Percentiles rank a stretch among this genome's conserved stretches.
Evolutionary conservation across 441 rosid genomes (phyloP).

Genomic region (Gossypium trilobum): DNA sequence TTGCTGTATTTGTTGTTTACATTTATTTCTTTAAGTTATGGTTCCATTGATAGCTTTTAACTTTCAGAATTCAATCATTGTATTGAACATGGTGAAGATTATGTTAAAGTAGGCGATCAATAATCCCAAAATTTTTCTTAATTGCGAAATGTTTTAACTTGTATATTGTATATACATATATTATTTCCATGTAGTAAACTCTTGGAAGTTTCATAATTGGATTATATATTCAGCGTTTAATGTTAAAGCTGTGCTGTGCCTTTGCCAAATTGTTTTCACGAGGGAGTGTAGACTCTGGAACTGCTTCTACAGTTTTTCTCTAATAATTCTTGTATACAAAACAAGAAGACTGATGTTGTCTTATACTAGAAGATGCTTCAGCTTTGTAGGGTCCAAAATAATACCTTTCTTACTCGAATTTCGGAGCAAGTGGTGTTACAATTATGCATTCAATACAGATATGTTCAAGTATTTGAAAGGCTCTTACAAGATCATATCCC

Average conservation of each 20-base stretch:
- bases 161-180: not conserved
- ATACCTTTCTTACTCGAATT: not conserved
- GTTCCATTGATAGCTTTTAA: not conserved
- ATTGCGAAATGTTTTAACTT: no score
- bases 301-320: not conserved
- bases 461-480: no score
- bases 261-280: not conserved
- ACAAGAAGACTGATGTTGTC: constrained; percentile 7
- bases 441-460: no score
- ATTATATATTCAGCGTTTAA: not conserved
- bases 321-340: constrained; percentile 8
- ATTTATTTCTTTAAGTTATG: not conserved
- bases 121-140: no score
- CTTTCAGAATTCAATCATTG: not conserved
- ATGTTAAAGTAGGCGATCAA: no score
- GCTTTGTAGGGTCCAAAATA: constrained; percentile 8
- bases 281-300: not conserved
- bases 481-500: no score
- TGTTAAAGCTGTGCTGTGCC: not conserved
- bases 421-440: not conserved
- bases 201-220: not conserved
- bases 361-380: constrained; percentile 1
- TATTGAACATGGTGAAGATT: no score
- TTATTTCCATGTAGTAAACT: not conserved
- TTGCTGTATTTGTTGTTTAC: not conserved